Evolutionary conservation across 768 basidiomycete genomes (phyloP).

Genomic region (Naganishia kalamii): DNA sequence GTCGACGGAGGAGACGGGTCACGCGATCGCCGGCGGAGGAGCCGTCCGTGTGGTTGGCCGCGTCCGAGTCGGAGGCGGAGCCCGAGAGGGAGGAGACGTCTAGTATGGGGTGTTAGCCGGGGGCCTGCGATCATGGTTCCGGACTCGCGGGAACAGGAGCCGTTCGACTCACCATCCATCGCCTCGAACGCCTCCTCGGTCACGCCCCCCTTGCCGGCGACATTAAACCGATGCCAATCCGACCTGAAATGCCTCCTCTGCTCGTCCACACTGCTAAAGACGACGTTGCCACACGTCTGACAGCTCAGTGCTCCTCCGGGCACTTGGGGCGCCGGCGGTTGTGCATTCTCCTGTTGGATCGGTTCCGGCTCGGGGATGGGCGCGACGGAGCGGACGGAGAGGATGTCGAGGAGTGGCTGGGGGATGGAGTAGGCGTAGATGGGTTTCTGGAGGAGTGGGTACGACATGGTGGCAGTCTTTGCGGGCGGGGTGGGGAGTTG

Average conservation of each 20-base stretch:
- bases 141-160: too few relatives aligned
- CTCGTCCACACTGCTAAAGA: constrained; percentile 68
- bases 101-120: background rate
- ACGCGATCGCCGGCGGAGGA: constrained; percentile 46
- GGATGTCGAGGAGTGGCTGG: constrained; percentile 59
- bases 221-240: constrained; percentile 98
- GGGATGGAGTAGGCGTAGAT: constrained; percentile 67
- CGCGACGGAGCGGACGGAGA: constrained; percentile 60
- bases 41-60: background rate
- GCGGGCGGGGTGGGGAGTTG: too few relatives aligned
- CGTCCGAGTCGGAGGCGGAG: constrained; percentile 54
- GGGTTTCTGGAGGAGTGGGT: constrained; percentile 18
- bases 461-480: background rate
- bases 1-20: constrained; percentile 60
- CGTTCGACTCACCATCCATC: constrained; percentile 71
- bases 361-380: constrained; percentile 32
- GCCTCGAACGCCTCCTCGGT: constrained; percentile 66
- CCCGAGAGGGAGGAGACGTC: constrained; percentile 68
- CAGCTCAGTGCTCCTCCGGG: constrained; percentile 31
- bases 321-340: background rate
- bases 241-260: constrained; percentile 82
- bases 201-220: constrained; percentile 53
- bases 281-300: constrained; percentile 50
- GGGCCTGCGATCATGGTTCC: too few relatives aligned
- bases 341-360: background rate